Conservation (phyloP, 2,329 filamentous ascomycete genomes). For the Diaporthe ampelina region DNA sequence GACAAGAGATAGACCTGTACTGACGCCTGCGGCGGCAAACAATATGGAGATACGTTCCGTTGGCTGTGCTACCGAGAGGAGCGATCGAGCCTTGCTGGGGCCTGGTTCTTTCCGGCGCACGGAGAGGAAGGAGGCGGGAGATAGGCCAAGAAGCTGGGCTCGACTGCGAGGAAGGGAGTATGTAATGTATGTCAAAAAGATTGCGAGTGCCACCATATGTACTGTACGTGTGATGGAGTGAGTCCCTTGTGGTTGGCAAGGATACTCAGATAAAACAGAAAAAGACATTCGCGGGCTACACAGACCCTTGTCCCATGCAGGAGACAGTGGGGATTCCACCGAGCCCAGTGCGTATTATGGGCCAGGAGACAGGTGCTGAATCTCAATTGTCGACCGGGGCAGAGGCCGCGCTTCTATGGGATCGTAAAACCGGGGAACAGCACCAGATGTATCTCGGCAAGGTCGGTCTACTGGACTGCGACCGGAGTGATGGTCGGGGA, state of each 20-base stretch:
- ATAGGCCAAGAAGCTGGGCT: conserved; percentile 24
- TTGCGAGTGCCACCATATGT: conserved; percentile 39
- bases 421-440: conserved; percentile 15
- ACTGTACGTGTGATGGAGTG: conserved; percentile 37
- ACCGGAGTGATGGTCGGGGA: conserved; percentile 19
- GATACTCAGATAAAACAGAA: conserved; percentile 39
- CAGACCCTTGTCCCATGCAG: conserved; percentile 40
- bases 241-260: conserved; percentile 34
- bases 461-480: conserved; percentile 32
- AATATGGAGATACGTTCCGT: conserved; percentile 33
- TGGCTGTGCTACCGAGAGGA: conserved; percentile 31
- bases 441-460: conserved; percentile 21
- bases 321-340: conserved; percentile 37
- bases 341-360: conserved; percentile 38
- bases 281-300: conserved; percentile 35
- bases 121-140: conserved; percentile 24
- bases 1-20: conserved; percentile 28
- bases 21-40: conserved; percentile 24
- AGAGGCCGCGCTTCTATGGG: conserved; percentile 10
- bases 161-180: conserved; percentile 37
- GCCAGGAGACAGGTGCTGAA: conserved; percentile 20
- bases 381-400: conserved; percentile 33
- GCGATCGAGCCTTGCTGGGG: conserved; percentile 12
- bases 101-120: conserved; percentile 4
- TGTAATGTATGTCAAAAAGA: conserved; percentile 38